Evolutionary conservation across 495 filamentous ascomycete genomes (phyloP).

Genomic region (Aspergillus conjunctus): DNA sequence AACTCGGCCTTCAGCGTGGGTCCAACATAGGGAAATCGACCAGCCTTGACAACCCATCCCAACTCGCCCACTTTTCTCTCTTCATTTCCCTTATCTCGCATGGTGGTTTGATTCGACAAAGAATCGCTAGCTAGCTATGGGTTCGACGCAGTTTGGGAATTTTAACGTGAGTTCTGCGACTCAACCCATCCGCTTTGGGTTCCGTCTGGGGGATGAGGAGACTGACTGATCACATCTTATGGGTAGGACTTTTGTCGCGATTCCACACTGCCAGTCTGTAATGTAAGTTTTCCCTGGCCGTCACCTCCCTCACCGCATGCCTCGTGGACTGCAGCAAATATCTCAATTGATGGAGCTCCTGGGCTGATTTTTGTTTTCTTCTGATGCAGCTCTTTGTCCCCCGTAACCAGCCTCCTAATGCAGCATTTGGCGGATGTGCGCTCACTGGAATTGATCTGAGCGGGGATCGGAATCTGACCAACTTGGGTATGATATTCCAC

Average conservation of each 20-base stretch:
- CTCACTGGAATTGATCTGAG: constrained; percentile 73
- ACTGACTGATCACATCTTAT: constrained; percentile 23
- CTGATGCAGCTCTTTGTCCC: constrained; percentile 53
- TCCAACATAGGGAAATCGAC: constrained; percentile 32
- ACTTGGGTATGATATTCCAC: constrained; percentile 69
- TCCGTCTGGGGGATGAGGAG: constrained; percentile 9
- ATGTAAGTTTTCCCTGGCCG: constrained; percentile 63
- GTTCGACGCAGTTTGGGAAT: constrained; percentile 79
- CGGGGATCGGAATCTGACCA: constrained; percentile 65
- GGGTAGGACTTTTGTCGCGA: constrained; percentile 89
- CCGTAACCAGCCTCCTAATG: constrained; percentile 49
- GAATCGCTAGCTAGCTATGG: constrained; percentile 41
- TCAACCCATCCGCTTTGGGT: neutral
- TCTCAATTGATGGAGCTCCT: constrained; percentile 14
- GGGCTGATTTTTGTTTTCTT: constrained; percentile 26
- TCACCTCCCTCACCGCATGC: neutral
- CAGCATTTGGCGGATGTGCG: constrained; percentile 64
- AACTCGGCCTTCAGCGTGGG: constrained; percentile 32
- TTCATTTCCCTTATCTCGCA: constrained; percentile 13
- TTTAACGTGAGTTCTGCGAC: constrained; percentile 70
- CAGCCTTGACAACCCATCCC: constrained; percentile 14
- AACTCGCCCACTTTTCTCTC: constrained; percentile 8
- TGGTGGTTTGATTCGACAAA: constrained; percentile 19
- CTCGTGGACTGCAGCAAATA: neutral
- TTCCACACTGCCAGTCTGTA: constrained; percentile 93